Conservation (phyloP, 2,329 filamentous ascomycete genomes). For the Samsoniella hepiali region DNA sequence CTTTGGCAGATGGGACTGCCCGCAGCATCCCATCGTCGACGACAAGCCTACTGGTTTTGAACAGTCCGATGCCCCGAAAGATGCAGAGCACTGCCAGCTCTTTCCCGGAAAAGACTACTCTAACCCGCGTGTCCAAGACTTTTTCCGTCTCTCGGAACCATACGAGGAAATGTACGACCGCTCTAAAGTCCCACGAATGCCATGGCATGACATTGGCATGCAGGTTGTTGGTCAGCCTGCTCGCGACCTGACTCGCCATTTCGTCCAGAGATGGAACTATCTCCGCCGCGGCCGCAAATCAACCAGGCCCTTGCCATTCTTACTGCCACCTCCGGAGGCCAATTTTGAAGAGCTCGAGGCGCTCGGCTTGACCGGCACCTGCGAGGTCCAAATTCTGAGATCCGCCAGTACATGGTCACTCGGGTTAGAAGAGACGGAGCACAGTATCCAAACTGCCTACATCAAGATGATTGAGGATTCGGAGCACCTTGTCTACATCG, state of each 20-base stretch:
- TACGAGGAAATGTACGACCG: slow-evolving; percentile 99
- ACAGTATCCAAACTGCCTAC: slow-evolving; percentile 95
- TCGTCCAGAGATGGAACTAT: slow-evolving; percentile 98
- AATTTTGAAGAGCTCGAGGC: slow-evolving; percentile 80
- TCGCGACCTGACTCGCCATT: slow-evolving; percentile 88
- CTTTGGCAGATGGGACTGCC: slow-evolving; percentile 96
- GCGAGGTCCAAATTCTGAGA: slow-evolving; percentile 91
- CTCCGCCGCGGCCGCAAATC: slow-evolving; percentile 89
- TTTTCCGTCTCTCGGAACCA: slow-evolving; percentile 86
- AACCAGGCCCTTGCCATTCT: slow-evolving; percentile 86
- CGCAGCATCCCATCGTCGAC: slow-evolving; percentile 84
- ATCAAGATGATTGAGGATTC: slow-evolving; percentile 92
- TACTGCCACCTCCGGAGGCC: slow-evolving; percentile 91
- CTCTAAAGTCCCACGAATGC: slow-evolving; percentile 84
- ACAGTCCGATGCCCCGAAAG: slow-evolving; percentile 67
- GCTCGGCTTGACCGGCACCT: slow-evolving; percentile 86
- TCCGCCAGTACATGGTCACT: slow-evolving; percentile 91
- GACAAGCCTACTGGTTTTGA: slow-evolving; percentile 97
- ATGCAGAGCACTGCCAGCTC: slow-evolving; percentile 90
- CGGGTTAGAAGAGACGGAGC: slow-evolving; percentile 81
- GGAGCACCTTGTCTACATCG: slow-evolving; percentile 96
- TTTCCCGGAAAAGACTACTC: slow-evolving; percentile 99
- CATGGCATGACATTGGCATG: slow-evolving; percentile 98
- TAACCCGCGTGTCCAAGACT: slow-evolving; percentile 92
- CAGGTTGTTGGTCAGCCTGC: slow-evolving; percentile 95